These are phyloP conservation scores for Pouteria glomerata DNA, from an alignment of 148 eudicot species.

Conservation along the genomic window DNA sequence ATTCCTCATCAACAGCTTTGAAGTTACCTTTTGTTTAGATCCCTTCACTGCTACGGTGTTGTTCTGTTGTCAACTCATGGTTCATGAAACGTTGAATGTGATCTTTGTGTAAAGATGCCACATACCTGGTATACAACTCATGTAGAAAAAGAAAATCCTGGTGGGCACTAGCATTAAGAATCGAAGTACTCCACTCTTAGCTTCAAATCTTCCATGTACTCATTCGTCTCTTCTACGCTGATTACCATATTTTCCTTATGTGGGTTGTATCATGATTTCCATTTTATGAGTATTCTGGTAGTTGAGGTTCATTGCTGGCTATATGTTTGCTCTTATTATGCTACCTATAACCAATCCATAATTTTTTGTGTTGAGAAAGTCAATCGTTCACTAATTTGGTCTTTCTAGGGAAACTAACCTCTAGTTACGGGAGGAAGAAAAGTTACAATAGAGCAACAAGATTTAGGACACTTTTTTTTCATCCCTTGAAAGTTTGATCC, in stretches of 20 bases:
- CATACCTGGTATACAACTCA: background rate
- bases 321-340: background rate
- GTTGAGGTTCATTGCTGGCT: background rate
- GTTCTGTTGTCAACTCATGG: background rate
- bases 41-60: background rate
- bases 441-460: background rate
- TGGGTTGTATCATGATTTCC: background rate
- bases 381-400: background rate
- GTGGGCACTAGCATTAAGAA: background rate
- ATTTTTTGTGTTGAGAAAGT: background rate
- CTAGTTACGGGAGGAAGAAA: background rate
- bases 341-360: background rate
- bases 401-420: background rate
- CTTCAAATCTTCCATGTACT: background rate
- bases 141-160: background rate
- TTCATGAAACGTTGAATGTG: background rate
- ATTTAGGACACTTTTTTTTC: background rate
- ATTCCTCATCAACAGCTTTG: background rate
- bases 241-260: background rate
- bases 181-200: background rate
- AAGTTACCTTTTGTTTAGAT: background rate
- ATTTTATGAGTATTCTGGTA: background rate
- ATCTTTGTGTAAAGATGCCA: background rate
- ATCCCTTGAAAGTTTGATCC: background rate
- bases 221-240: background rate